Percentiles rank a stretch among this genome's conserved stretches.
Evolutionary conservation across 2,329 filamentous ascomycete species (phyloP).

Genomic region (Fusarium pilosicola): DNA sequence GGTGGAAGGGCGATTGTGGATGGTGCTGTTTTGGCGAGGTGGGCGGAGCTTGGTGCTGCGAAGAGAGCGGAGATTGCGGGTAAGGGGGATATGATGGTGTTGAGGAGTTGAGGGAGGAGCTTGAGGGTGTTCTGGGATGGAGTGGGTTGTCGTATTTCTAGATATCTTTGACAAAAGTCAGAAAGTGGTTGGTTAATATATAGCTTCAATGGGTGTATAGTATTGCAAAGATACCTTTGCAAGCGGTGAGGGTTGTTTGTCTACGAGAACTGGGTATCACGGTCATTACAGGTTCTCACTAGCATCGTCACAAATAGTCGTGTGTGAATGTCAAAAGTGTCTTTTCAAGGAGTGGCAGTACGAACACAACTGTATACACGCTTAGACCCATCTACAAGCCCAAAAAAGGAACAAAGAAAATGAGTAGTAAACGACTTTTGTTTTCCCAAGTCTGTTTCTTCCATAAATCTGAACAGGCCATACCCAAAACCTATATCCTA

Average conservation of each 20-base stretch:
- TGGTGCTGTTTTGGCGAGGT: conserved; percentile 77
- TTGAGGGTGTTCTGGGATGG: conserved; percentile 71
- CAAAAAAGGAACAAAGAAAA: neutral
- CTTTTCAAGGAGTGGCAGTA: neutral
- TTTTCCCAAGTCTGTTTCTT: conserved; percentile 1
- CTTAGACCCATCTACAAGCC: neutral
- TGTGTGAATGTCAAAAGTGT: neutral
- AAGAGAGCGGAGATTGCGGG: conserved; percentile 77
- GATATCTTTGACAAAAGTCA: neutral
- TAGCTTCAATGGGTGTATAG: neutral
- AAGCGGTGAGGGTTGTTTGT: neutral
- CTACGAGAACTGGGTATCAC: neutral
- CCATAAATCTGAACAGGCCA: neutral
- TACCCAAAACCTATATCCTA: conserved; percentile 5
- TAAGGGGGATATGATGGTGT: conserved; percentile 72
- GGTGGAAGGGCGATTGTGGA: conserved; percentile 78
- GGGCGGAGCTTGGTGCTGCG: conserved; percentile 78
- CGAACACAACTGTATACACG: neutral
- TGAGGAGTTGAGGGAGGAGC: conserved; percentile 75
- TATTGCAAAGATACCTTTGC: neutral
- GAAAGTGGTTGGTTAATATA: neutral
- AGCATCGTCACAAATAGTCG: neutral
- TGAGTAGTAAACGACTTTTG: neutral
- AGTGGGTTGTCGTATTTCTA: conserved; percentile 69
- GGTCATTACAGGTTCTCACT: neutral